phyloP scores from a whole-genome alignment of 352 stramenopile species.

The Pseudoperonospora humuli region DNA sequence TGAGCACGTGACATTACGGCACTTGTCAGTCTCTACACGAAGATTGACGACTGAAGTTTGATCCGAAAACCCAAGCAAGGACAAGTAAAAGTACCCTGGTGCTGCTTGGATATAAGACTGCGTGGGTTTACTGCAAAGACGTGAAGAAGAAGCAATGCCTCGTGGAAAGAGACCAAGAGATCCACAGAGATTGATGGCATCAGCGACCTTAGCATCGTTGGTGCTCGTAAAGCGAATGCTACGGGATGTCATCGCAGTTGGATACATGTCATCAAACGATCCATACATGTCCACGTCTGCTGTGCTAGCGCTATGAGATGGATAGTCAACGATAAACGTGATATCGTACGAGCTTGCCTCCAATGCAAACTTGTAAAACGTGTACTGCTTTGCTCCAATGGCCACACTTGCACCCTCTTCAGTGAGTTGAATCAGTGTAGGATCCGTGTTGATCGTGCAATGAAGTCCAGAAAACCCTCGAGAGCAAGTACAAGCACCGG shows the following conservation, averaged over 20 bases:
- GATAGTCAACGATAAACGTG: conserved; percentile 46
- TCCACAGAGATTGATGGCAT: conserved; percentile 66
- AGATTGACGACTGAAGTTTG: conserved; percentile 27
- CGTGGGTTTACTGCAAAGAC: conserved; percentile 45
- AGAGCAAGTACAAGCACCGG: conserved; percentile 45
- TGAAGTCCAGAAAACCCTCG: conserved; percentile 39
- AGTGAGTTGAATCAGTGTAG: conserved; percentile 28
- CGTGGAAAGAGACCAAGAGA: conserved; percentile 56
- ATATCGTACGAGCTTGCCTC: conserved; percentile 58
- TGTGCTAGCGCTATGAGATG: too few species aligned
- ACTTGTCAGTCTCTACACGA: conserved; percentile 56
- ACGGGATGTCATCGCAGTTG: conserved; percentile 40
- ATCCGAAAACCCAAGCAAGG: conserved; percentile 47
- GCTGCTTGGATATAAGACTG: conserved; percentile 43
- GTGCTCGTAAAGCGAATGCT: conserved; percentile 51
- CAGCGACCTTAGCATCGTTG: conserved; percentile 22
- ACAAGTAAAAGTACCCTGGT: conserved; percentile 64
- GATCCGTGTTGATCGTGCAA: conserved; percentile 18
- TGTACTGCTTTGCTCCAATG: conserved; percentile 46
- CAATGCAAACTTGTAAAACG: conserved; percentile 63
- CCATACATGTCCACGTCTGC: too few species aligned
- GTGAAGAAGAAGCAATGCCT: conserved; percentile 44
- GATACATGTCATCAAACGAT: conserved; percentile 56
- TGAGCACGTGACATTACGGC: conserved; percentile 49
- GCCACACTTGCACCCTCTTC: conserved; percentile 15